A percentile compares a stretch with the other conserved stretches of the same genome.
These are phyloP conservation scores for Novymonas esmeraldas DNA, from an alignment of 208 protist genomes.

Conservation along the genomic window DNA sequence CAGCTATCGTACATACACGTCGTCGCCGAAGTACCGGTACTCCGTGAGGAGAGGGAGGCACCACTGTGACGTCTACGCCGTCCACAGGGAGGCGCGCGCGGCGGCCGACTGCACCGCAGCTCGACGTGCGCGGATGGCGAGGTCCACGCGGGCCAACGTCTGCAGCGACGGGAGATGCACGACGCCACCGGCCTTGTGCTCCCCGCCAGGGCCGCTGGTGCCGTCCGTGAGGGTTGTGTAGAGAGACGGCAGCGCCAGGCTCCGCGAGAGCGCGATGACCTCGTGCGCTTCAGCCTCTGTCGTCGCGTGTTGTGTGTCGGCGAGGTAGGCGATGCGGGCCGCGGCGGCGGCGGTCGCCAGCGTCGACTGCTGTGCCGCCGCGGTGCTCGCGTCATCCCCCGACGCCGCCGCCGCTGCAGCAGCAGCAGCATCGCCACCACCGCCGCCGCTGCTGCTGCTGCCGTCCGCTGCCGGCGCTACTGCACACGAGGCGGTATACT, in stretches of 20 bases:
- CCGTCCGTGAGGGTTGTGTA: constrained; percentile 56
- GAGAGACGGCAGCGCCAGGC: constrained; percentile 49
- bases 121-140: constrained; percentile 23
- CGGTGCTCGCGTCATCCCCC: background rate
- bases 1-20: no score
- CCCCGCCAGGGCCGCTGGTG: background rate
- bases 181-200: constrained; percentile 25
- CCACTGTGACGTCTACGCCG: background rate
- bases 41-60: no score
- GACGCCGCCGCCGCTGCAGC: constrained; percentile 6
- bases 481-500: constrained; percentile 51
- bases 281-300: constrained; percentile 41
- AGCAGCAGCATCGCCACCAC: background rate
- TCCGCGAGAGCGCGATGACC: constrained; percentile 41
- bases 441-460: constrained; percentile 6
- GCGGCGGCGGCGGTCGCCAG: constrained; percentile 54
- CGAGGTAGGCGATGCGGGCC: constrained; percentile 46
- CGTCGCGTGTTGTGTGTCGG: constrained; percentile 21
- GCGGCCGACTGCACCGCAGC: constrained; percentile 12
- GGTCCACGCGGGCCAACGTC: constrained; percentile 1
- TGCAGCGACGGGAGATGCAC: constrained; percentile 44
- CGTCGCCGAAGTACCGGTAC: no score
- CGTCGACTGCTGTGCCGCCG: constrained; percentile 23
- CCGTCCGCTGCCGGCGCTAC: constrained; percentile 7
- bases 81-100: background rate